Evolutionary conservation across 2,329 filamentous ascomycete genomes (phyloP), one percentile per base, ranked within the genome.

Genomic region (Neonectria neomacrospora): DNA sequence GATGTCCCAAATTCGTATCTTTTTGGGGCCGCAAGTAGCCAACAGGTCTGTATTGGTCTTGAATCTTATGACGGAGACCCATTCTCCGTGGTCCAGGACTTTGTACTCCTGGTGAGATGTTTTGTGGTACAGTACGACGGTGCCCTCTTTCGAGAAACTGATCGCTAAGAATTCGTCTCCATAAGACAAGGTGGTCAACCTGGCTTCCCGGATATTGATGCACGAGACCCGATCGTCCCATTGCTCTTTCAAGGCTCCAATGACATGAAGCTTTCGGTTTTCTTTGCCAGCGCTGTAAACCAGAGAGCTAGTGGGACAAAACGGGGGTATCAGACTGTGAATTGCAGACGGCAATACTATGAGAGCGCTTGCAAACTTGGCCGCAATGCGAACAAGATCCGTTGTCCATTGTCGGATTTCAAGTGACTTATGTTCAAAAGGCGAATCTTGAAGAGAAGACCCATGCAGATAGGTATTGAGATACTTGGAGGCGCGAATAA

Each of bases 171-270:
- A 73, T 3, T 71, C 65, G 7, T 72, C 71, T 14, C 73, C 75
- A 23, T 73, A 73, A 26, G 65, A 64, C 30, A 76, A 30, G 9
- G 71, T 59, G 28, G 54, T 60, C 18, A n/a, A n/a, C n/a, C n/a
- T n/a, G n/a, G n/a, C n/a, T n/a, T 69, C 65, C 30, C 57, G 67
- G 23, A 73, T 75, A 41, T 75, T 62, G 30, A 78, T 71, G 45
- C 69, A 75, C 3, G 70, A 61, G 2, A 78, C 52, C 53, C 72
- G 71, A 20, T 78, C 77, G 60, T 78, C 74, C 76, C 77, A 76
- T 47, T 71, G 64, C 18, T 64, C 42, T 11, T 68, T 64, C 12
- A 45, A 50, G 12, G 68, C 39, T 4, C 74, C 75, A 48, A 73
- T 18, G 2, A 79, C 69, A 16, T 54, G 28, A 3, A 77, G 57